phyloP scores from a whole-genome alignment of 1,284 basidiomycete genomes.

The Cutaneotrichosporon sp. region DNA sequence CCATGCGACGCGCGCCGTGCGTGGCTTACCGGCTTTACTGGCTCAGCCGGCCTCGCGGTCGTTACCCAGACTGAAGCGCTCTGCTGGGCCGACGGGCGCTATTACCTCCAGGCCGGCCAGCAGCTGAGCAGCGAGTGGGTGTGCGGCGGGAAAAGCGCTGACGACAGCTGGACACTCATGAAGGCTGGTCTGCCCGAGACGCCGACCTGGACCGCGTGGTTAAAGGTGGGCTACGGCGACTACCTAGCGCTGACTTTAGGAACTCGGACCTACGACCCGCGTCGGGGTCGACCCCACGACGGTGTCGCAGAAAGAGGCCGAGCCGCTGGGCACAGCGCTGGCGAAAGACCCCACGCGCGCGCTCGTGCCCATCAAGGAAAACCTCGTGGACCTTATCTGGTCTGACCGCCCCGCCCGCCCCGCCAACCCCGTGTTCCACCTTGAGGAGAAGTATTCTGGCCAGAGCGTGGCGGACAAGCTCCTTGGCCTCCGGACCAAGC shows the following conservation, averaged over 20 bases:
- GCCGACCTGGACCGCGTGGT: constrained; percentile 83
- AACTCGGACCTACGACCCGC: constrained; percentile 57
- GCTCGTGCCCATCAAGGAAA: constrained; percentile 61
- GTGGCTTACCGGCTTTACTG: constrained; percentile 87
- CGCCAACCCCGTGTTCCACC: constrained; percentile 62
- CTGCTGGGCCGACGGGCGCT: constrained; percentile 76
- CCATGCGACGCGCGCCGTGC: constrained; percentile 75
- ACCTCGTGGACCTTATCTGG: constrained; percentile 84
- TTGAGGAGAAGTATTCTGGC: constrained; percentile 62
- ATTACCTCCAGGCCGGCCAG: constrained; percentile 85
- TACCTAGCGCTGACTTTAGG: constrained; percentile 47
- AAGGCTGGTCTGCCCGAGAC: constrained; percentile 80
- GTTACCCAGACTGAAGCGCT: constrained; percentile 64
- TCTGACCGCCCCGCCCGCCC: constrained; percentile 61
- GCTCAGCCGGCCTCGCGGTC: constrained; percentile 83
- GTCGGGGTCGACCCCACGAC: constrained; percentile 79
- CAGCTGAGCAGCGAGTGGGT: constrained; percentile 69
- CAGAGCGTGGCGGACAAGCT: constrained; percentile 66
- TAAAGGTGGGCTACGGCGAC: constrained; percentile 52
- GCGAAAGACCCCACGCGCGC: constrained; percentile 48
- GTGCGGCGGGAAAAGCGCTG: constrained; percentile 54
- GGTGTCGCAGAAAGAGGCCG: constrained; percentile 58
- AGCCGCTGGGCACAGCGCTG: constrained; percentile 32
- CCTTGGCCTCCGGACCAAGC: constrained; percentile 58
- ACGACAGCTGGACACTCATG: constrained; percentile 80